Conservation (phyloP, 176 grass and related monocot genomes). For the Carex scoparia region DNA sequence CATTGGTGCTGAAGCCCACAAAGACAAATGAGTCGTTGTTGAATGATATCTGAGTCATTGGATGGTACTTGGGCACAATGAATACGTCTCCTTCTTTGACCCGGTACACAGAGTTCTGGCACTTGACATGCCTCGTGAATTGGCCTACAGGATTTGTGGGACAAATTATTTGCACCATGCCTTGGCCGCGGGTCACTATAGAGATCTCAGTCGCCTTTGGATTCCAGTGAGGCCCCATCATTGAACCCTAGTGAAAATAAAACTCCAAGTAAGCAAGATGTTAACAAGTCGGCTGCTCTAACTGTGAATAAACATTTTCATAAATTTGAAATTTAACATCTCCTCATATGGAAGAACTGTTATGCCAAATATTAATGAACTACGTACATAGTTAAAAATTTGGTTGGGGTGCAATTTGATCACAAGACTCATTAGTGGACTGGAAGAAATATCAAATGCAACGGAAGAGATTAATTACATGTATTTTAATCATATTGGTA, state of each 20-base stretch:
- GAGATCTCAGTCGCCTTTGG: slow-evolving; percentile 78
- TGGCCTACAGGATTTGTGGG: slow-evolving; percentile 32
- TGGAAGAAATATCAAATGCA: neutral
- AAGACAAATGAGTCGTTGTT: slow-evolving; percentile 80
- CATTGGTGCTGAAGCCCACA: slow-evolving; percentile 73
- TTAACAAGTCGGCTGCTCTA: neutral
- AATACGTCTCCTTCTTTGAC: slow-evolving; percentile 80
- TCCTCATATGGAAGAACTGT: neutral
- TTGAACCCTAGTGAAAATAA: slow-evolving; percentile 45
- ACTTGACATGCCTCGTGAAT: neutral
- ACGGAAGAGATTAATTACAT: neutral
- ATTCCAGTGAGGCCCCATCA: slow-evolving; percentile 97
- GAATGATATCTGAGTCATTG: slow-evolving; percentile 86
- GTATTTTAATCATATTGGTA: neutral
- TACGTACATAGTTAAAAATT: neutral
- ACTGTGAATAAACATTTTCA: neutral
- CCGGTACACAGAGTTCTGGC: slow-evolving; percentile 45
- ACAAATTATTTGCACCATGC: slow-evolving; percentile 71
- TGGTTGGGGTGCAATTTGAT: neutral
- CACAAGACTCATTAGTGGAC: neutral
- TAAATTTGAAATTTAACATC: neutral
- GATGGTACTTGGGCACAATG: slow-evolving; percentile 62
- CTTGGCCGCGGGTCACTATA: slow-evolving; percentile 45
- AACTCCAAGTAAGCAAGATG: neutral
- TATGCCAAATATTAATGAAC: neutral